Evolutionary conservation across 2,329 filamentous ascomycete species (phyloP).

Genomic region (Ophiostoma sp.): DNA sequence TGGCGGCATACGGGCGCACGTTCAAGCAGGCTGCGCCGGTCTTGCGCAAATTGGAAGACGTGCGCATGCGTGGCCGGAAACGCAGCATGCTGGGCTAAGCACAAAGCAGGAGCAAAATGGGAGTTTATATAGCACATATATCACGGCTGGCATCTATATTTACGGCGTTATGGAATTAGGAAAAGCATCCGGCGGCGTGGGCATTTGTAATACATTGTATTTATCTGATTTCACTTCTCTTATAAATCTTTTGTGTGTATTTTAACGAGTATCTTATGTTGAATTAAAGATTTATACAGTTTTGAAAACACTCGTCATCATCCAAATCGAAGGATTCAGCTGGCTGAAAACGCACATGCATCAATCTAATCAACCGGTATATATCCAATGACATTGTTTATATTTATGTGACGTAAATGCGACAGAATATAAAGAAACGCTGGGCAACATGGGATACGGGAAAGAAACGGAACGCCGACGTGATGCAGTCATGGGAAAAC

Average conservation of each 20-base stretch:
- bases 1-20: slow-evolving; percentile 66
- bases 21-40: slow-evolving; percentile 72
- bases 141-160: background rate
- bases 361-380: too few relatives aligned
- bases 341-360: background rate
- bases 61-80: slow-evolving; percentile 89
- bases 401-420: background rate
- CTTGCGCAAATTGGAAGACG: slow-evolving; percentile 80
- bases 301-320: too few relatives aligned
- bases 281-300: too few relatives aligned
- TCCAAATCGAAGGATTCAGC: background rate
- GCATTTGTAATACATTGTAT: background rate
- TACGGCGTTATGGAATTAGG: background rate
- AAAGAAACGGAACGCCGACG: slow-evolving; percentile 24
- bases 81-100: slow-evolving; percentile 85
- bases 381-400: background rate
- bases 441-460: slow-evolving; percentile 28
- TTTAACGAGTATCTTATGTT: background rate
- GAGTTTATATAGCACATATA: background rate
- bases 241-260: background rate
- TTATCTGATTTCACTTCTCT: background rate
- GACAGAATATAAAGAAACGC: slow-evolving; percentile 16
- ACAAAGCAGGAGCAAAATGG: background rate
- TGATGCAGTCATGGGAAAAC: slow-evolving; percentile 5
- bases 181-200: background rate